Base-by-base conservation (phyloP, 73 alveolate species). In the Urostyla sp. region DNA sequence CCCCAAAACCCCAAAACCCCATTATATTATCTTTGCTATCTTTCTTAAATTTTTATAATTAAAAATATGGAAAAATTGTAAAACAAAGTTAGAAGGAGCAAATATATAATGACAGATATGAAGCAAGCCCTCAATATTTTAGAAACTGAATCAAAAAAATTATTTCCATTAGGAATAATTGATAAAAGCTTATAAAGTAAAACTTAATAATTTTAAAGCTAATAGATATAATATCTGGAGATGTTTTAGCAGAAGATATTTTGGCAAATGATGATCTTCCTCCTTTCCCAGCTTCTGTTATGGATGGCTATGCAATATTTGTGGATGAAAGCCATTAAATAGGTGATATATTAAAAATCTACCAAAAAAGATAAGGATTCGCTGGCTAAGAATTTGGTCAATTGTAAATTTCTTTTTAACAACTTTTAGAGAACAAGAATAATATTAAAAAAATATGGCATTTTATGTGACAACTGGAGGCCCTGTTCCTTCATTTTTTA, bases 381-480 rank as follows among this genome's bases (percentile, higher is more conserved):
- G 91, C 91, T 40, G 91, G 91, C 0, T 81, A 15, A 23, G 16
- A 53, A 10, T 26, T 58, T 7, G 28, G 37, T 15, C 74, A 53
- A 0, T 35, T 53, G 69, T 67, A 69, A 46, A 48, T 10, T 27
- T 18, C 10, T 21, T 60, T 40, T 40, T 6, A 21, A 36, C 36
- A 66, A 35, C 10, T 32, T 31, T 10, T 21, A 69, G 83, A 24
- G 31, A 69, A 5, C 4, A 4, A 11, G 13, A 5, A 18, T 67
- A 83, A 18, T 43, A 28, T 27, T 24, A 49, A 20, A 46, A 46
- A 24, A 66, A 84, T 6, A 45, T 52, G 18, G 54, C 83, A 11
- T 63, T 82, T 16, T 91, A 91, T 43, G 92, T 91, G 26, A 88
- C 97, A 44, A 91, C 97, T 2, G 97, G 97, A 1, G 93, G 92